Conservation (phyloP, 352 stramenopile species). For the Saprolegnia diclina region DNA sequence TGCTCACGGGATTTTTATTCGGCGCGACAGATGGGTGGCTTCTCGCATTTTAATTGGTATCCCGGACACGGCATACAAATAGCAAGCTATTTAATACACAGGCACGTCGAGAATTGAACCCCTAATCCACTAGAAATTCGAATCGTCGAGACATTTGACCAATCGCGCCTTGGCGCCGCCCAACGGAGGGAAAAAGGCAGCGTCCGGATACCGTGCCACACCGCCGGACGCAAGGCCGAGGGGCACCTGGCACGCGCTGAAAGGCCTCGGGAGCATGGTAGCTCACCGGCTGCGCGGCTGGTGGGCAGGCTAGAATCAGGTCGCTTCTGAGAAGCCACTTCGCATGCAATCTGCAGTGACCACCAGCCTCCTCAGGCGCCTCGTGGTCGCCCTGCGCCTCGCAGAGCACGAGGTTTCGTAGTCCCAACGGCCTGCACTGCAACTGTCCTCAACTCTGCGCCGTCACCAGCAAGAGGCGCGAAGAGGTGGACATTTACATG, state of each 20-base stretch:
- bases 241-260: neutral
- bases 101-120: neutral
- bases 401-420: too few relatives aligned
- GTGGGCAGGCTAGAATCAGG: too few relatives aligned
- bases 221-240: neutral
- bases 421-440: too few relatives aligned
- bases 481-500: too few relatives aligned
- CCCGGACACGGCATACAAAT: neutral
- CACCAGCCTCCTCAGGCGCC: too few relatives aligned
- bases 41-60: neutral
- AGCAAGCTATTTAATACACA: neutral
- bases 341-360: too few relatives aligned
- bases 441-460: too few relatives aligned
- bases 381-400: too few relatives aligned
- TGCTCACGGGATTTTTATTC: slow-evolving; percentile 12
- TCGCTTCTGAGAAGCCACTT: too few relatives aligned
- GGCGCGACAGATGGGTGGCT: slow-evolving; percentile 5
- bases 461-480: too few relatives aligned
- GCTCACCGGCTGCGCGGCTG: too few relatives aligned
- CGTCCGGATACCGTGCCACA: neutral
- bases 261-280: too few relatives aligned
- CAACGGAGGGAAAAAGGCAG: neutral
- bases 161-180: neutral
- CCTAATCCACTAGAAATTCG: slow-evolving; percentile 13
- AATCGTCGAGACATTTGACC: slow-evolving; percentile 3